Base-by-base conservation (phyloP, 2,329 filamentous ascomycete species). In the Epichloe elymi region DNA sequence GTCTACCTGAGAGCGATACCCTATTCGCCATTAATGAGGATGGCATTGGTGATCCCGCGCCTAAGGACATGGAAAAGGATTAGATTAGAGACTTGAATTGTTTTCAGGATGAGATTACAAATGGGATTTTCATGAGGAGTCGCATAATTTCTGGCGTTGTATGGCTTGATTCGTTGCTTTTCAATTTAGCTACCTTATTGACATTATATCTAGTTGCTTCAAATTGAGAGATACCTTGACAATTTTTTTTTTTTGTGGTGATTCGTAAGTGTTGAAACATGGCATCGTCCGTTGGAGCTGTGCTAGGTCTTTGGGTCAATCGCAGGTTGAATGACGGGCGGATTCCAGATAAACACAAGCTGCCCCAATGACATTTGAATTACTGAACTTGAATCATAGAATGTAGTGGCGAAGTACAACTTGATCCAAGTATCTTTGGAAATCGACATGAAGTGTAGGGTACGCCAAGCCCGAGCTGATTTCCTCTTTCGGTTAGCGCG, bases 1-100 rank as follows among this genome's bases (percentile, higher is more conserved):
- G 93, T 68, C 72, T 98, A 57, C 93, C 93, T 0, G 93, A 98
- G 71, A 94, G 88, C 61, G 94, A 98, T 67, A 95, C 88, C 64
- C 70, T 97, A 59, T 98, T 98, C 70, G 91, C 93, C 45, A 98
- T 98, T 65, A 88, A 88, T 52, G 94, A 97, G 68, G 89, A 96
- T 65, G 93, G 93, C 42, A 98, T 98, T 62, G 88, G 88, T 30
- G 93, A 98, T 65, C 93, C 93, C 43, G 87, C 85, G 53, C 91
- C 93, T 44, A 98, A 98, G 74, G 93, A 98, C 62, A 69, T 91
- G 65, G 91, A 97, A 64, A 95, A 94, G 70, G 85, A 88, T 51
- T 79, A 68, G 55, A 45, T 42, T 17, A 33, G 17, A 14, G 23
- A 23, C 17, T 30, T 8, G 14, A 14, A 46, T 36, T 51, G 30